Base-by-base conservation (phyloP, 106 monocot species). In the Acanthochlamys bracteata region DNA sequence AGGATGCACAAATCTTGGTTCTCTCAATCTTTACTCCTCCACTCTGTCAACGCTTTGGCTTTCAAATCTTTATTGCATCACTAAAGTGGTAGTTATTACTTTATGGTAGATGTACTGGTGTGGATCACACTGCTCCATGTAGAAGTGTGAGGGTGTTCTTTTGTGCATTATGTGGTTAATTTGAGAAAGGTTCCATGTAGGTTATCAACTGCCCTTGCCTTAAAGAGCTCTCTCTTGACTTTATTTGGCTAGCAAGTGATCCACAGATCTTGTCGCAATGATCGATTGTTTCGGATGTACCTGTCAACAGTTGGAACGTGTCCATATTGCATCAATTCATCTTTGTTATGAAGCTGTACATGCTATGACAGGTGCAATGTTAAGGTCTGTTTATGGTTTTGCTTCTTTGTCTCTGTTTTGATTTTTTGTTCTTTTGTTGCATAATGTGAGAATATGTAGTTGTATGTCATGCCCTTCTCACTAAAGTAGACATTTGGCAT, bases 341-440 rank as follows among this genome's bases (percentile, higher is more conserved):
- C 76, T 99, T 42, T 90, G 73, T 64, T 83, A 99, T 76, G 80
- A 88, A 53, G 81, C 73, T 71, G 92, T 99, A 33, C 83, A 83
- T 81, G 79, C 98, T 65, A 66, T 99, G 41, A 74, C 81, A 17
- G 80, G 75, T 75, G 82, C 88, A 59, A 80, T 86, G 21, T 61
- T 99, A 42, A 92, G 92, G 98, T 99, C 69, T 69, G 63, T 41
- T 58, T 55, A 15, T 74, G 33, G 33, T 33, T 33, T 33, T 33
- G 33, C 33, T 33, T 33, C 6, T 33, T 33, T 33, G 33, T 33
- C 33, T 33, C 33, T 33, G 4, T 33, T 6, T 33, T 6, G 1
- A 1, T 33, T 33, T 33, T 33, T 33, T 6, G 33, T 33, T 33
- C 33, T 33, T 33, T 33, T 33, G 33, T 33, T 33, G 33, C 33